Conservation (phyloP, 805 yeast genomes). For the Yarrowia bubula region DNA sequence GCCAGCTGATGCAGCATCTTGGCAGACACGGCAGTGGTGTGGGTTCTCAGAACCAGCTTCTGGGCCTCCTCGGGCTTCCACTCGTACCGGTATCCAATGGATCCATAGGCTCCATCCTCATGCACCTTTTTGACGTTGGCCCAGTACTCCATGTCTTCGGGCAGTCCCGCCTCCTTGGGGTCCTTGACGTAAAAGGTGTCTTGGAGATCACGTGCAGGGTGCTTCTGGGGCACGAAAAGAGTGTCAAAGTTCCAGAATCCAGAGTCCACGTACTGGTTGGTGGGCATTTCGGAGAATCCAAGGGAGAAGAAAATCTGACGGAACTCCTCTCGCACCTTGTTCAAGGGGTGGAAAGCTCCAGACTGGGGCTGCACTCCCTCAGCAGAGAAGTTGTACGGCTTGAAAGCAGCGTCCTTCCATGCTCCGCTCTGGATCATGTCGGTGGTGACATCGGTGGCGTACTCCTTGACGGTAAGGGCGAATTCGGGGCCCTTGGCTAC, state of each 20-base stretch:
- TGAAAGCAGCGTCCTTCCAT: constrained; percentile 82
- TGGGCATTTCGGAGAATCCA: constrained; percentile 99
- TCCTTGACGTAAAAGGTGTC: constrained; percentile 97
- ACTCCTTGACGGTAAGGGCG: constrained; percentile 70
- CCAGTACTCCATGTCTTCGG: constrained; percentile 77
- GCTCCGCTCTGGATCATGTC: constrained; percentile 84
- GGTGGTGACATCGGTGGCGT: constrained; percentile 90
- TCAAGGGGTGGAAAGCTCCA: constrained; percentile 96
- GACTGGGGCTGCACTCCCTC: constrained; percentile 84
- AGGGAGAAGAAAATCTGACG: constrained; percentile 94
- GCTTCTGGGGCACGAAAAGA: constrained; percentile 96
- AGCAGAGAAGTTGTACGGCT: constrained; percentile 93
- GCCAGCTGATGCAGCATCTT: constrained; percentile 85
- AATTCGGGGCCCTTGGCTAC: constrained; percentile 82
- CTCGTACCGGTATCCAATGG: constrained; percentile 97
- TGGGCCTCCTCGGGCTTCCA: constrained; percentile 92
- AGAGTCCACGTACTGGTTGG: constrained; percentile 95
- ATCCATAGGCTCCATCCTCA: constrained; percentile 85
- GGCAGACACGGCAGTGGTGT: constrained; percentile 93
- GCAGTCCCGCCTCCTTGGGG: constrained; percentile 76
- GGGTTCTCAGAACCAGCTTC: constrained; percentile 92
- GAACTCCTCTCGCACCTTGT: constrained; percentile 95
- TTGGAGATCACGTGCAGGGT: constrained; percentile 98
- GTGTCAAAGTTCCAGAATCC: constrained; percentile 99
- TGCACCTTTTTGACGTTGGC: constrained; percentile 79